A percentile compares a stretch with the other conserved stretches of the same genome.
Conservation (phyloP, 1,139 yeast species). For the Sugiyamaella neomexicana region DNA sequence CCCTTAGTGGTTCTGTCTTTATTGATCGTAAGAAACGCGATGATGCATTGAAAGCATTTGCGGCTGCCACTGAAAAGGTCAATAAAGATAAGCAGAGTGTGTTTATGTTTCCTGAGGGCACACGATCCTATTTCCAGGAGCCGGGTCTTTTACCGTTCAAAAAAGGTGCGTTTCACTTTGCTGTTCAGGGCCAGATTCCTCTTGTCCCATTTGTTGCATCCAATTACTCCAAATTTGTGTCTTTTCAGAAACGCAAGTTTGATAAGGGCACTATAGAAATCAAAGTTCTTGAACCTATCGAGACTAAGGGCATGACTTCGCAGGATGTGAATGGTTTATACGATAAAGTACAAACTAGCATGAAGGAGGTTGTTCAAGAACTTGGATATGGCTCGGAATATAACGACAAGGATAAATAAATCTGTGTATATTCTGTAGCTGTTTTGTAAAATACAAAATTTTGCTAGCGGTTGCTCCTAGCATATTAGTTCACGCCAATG, state of each 20-base stretch:
- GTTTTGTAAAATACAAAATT: neutral
- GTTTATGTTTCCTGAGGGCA: slow-evolving; percentile 90
- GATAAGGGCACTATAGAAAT: slow-evolving; percentile 59
- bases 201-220: slow-evolving; percentile 84
- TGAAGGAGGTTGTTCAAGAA: slow-evolving; percentile 42
- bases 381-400: slow-evolving; percentile 36
- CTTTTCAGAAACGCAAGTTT: slow-evolving; percentile 50
- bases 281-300: slow-evolving; percentile 67
- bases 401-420: slow-evolving; percentile 4
- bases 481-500: too few species aligned
- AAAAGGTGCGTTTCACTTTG: slow-evolving; percentile 97
- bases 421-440: neutral
- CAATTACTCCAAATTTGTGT: slow-evolving; percentile 75
- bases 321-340: slow-evolving; percentile 59
- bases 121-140: slow-evolving; percentile 72
- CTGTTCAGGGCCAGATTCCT: slow-evolving; percentile 88
- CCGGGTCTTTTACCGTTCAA: slow-evolving; percentile 82
- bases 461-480: too few species aligned
- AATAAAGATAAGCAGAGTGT: slow-evolving; percentile 63
- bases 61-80: slow-evolving; percentile 62
- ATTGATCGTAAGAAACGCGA: slow-evolving; percentile 79
- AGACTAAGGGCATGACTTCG: slow-evolving; percentile 56
- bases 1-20: slow-evolving; percentile 85
- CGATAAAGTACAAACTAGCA: slow-evolving; percentile 40
- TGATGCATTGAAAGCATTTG: slow-evolving; percentile 72